phyloP scores from a whole-genome alignment of 2,329 filamentous ascomycete genomes.

The Fonsecaea pugnacius region DNA sequence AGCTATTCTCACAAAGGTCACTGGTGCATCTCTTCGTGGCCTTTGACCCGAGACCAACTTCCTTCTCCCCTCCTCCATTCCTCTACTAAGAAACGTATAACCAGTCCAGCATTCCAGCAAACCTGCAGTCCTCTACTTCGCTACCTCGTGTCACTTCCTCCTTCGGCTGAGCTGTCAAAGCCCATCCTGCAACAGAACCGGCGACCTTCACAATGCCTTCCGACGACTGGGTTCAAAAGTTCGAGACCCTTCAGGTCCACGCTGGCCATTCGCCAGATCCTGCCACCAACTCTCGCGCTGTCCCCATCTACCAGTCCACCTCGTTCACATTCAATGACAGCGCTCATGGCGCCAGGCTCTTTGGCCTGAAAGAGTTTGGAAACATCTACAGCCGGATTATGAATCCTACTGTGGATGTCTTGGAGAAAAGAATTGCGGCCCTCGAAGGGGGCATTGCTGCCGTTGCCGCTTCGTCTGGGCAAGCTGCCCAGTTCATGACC shows the following conservation, averaged over 20 bases:
- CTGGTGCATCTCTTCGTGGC: not conserved
- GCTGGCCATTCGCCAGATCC: conserved; percentile 81
- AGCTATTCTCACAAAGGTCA: not conserved
- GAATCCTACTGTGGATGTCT: conserved; percentile 94
- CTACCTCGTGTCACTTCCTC: not conserved
- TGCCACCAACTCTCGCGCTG: conserved; percentile 81
- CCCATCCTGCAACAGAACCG: not conserved
- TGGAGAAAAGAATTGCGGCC: conserved; percentile 69
- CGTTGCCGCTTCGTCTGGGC: conserved; percentile 71
- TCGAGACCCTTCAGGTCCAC: conserved; percentile 85
- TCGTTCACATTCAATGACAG: conserved; percentile 95
- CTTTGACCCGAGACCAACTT: not conserved
- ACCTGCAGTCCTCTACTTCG: not conserved
- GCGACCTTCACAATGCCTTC: conserved; percentile 41
- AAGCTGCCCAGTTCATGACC: conserved; percentile 85
- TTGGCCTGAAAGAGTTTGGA: conserved; percentile 93
- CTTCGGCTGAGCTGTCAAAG: not conserved
- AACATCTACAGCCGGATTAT: conserved; percentile 98
- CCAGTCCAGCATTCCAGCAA: not conserved
- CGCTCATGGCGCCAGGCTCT: conserved; percentile 90
- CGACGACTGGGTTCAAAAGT: conserved; percentile 55
- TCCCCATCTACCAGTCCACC: conserved; percentile 95
- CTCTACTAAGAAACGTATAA: not conserved
- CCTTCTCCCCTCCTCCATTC: not conserved
- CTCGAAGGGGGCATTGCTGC: conserved; percentile 73